A percentile compares a stretch with the other conserved stretches of the same genome.
Conservation (phyloP, 441 rosid species). For the Bocquillonia castaneifolia region DNA sequence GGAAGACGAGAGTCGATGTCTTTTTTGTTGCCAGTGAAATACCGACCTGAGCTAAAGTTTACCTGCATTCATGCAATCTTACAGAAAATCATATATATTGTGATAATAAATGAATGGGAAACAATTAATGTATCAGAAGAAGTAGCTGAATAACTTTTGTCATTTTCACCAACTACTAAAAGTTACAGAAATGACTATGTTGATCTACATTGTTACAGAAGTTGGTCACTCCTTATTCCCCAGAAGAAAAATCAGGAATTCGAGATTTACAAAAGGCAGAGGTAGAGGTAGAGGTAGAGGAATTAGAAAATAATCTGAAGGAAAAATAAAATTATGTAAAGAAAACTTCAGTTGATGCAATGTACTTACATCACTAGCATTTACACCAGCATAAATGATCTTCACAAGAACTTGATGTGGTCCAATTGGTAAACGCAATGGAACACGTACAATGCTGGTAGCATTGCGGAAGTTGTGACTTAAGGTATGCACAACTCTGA, state of each 20-base stretch:
- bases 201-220: background rate
- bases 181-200: background rate
- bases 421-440: conserved; percentile 58
- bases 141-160: background rate
- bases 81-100: conserved; percentile 17
- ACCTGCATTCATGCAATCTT: conserved; percentile 49
- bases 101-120: background rate
- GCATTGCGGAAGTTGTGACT: conserved; percentile 85
- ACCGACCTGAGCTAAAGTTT: conserved; percentile 95
- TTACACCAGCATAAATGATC: conserved; percentile 88
- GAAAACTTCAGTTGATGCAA: conserved; percentile 13
- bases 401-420: conserved; percentile 75
- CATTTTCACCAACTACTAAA: no score
- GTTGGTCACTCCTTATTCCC: no score
- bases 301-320: background rate
- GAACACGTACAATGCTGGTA: conserved; percentile 47
- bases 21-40: conserved; percentile 50
- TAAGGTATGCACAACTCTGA: conserved; percentile 86
- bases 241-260: conserved; percentile 8
- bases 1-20: conserved; percentile 59
- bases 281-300: background rate
- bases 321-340: background rate
- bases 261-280: background rate
- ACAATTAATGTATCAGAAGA: background rate
- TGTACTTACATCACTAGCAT: conserved; percentile 97